Percentiles rank a stretch among this genome's conserved stretches.
Evolutionary conservation across 768 basidiomycete genomes (phyloP).

Genomic region (Hericium rajendrae): DNA sequence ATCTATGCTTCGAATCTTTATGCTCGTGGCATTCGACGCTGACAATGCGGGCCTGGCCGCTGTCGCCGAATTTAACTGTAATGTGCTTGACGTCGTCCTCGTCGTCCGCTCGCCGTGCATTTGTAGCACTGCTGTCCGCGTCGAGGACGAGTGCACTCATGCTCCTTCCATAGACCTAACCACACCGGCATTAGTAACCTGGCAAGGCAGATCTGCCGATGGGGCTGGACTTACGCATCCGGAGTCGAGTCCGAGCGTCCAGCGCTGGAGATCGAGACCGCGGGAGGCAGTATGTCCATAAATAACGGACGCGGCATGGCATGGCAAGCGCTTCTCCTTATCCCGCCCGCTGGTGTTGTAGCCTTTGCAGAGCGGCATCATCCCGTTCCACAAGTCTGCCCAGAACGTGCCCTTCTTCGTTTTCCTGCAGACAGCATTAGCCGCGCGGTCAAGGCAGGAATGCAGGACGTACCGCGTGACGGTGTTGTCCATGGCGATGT

Average conservation of each 20-base stretch:
- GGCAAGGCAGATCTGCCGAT: background rate
- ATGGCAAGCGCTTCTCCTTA: slow-evolving; percentile 34
- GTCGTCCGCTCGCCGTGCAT: slow-evolving; percentile 8
- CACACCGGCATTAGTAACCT: slow-evolving; percentile 24
- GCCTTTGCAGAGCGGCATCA: slow-evolving; percentile 51
- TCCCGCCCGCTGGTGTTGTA: slow-evolving; percentile 22
- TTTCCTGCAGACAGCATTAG: slow-evolving; percentile 10
- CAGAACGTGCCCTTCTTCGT: slow-evolving; percentile 55
- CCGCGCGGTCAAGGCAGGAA: background rate
- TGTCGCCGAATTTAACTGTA: slow-evolving; percentile 46
- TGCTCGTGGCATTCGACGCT: slow-evolving; percentile 36
- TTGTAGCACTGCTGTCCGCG: background rate
- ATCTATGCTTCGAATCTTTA: background rate
- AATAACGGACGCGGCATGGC: slow-evolving; percentile 67
- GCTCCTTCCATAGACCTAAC: slow-evolving; percentile 44
- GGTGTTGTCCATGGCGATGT: slow-evolving; percentile 29
- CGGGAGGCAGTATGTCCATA: slow-evolving; percentile 82
- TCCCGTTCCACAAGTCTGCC: slow-evolving; percentile 64
- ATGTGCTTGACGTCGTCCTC: slow-evolving; percentile 14
- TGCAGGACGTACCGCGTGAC: slow-evolving; percentile 26
- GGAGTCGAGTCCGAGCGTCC: slow-evolving; percentile 79
- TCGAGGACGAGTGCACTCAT: slow-evolving; percentile 60
- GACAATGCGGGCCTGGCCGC: slow-evolving; percentile 33
- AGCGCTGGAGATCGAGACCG: slow-evolving; percentile 74
- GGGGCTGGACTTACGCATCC: slow-evolving; percentile 50